These are phyloP conservation scores for Termitomyces sp. DNA, from an alignment of 1,284 basidiomycete species.

Conservation along the genomic window DNA sequence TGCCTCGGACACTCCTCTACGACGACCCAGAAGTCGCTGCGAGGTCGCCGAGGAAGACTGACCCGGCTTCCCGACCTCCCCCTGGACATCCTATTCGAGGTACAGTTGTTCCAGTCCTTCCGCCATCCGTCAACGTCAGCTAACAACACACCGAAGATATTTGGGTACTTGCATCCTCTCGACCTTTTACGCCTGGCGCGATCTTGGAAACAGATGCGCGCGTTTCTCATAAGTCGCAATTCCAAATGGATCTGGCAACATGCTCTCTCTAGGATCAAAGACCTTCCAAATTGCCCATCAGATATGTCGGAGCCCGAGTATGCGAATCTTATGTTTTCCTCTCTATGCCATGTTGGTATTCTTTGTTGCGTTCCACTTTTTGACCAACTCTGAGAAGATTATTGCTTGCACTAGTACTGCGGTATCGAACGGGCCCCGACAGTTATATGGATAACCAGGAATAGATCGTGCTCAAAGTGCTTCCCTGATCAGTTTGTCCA, in stretches of 20 bases:
- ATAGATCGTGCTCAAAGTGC: constrained; percentile 19
- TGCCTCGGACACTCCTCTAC: neutral
- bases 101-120: neutral
- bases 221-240: constrained; percentile 21
- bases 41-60: constrained; percentile 14
- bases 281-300: constrained; percentile 17
- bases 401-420: constrained; percentile 16
- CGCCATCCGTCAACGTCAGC: neutral
- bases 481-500: constrained; percentile 17
- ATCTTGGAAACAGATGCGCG: constrained; percentile 22
- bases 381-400: constrained; percentile 6
- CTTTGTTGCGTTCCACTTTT: constrained; percentile 1
- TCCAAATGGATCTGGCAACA: constrained; percentile 18
- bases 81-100: constrained; percentile 22
- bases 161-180: constrained; percentile 23
- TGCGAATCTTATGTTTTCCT: constrained; percentile 19
- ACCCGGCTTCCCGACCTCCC: constrained; percentile 16
- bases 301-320: constrained; percentile 20
- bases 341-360: constrained; percentile 20
- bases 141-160: constrained; percentile 24
- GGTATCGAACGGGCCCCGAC: constrained; percentile 14
- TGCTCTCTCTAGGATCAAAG: constrained; percentile 13
- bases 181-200: constrained; percentile 25
- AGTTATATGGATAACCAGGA: constrained; percentile 18
- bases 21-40: constrained; percentile 1